These are phyloP conservation scores for Combretum micranthum DNA, from an alignment of 345 rosid species.

Conservation along the genomic window DNA sequence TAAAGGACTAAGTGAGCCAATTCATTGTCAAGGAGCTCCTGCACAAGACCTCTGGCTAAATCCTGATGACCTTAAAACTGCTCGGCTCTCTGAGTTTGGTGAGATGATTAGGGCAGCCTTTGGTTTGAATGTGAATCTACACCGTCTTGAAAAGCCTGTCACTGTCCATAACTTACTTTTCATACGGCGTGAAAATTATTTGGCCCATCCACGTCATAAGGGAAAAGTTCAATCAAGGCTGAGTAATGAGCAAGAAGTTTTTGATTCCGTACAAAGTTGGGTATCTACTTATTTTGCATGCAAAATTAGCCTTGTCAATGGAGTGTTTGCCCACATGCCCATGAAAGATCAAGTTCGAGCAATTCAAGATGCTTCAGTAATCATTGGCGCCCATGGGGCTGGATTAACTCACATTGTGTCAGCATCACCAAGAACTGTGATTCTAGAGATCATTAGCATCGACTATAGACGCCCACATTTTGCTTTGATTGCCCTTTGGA, in stretches of 20 bases:
- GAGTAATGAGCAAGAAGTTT: conserved; percentile 76
- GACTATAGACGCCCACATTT: conserved; percentile 75
- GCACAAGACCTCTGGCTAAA: conserved; percentile 61
- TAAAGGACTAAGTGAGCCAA: conserved; percentile 57
- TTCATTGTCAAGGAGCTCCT: conserved; percentile 58
- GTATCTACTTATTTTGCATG: conserved; percentile 43
- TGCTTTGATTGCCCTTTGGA: conserved; percentile 75
- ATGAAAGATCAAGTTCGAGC: conserved; percentile 83
- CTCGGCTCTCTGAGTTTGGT: conserved; percentile 81
- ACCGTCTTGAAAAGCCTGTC: conserved; percentile 36
- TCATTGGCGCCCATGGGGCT: conserved; percentile 95
- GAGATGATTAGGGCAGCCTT: conserved; percentile 88
- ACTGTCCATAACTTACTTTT: conserved; percentile 61
- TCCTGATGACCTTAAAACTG: conserved; percentile 55
- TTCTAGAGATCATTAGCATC: conserved; percentile 67
- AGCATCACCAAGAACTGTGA: conserved; percentile 72
- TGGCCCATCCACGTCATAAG: conserved; percentile 85
- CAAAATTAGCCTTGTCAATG: conserved; percentile 71
- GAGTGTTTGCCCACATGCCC: conserved; percentile 83
- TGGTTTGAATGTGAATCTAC: conserved; percentile 54
- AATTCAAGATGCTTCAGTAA: conserved; percentile 89
- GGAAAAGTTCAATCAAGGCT: conserved; percentile 85
- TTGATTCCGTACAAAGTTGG: conserved; percentile 59
- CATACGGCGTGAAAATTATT: conserved; percentile 86
- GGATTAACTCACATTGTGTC: conserved; percentile 90